Evolutionary conservation across 78 protist species (phyloP).

Genomic region (slime mould (Dictyostelium discoideum)): DNA sequence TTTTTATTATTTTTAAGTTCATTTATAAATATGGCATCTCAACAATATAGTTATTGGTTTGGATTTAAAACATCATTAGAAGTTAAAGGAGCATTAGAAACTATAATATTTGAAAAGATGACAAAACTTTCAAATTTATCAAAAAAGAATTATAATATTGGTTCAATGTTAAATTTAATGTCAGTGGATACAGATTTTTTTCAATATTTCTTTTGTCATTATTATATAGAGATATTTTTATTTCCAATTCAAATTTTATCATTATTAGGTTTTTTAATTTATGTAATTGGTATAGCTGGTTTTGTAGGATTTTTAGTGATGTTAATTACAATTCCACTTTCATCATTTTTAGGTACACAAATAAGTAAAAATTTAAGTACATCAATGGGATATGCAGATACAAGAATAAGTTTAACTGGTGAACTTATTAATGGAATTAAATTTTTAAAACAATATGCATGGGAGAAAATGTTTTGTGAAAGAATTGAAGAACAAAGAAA

Average conservation of each 20-base stretch:
- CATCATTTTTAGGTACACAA: background rate
- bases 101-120: conserved; percentile 37
- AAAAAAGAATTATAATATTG: background rate
- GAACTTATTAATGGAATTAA: conserved; percentile 43
- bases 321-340: conserved; percentile 23
- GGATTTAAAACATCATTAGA: conserved; percentile 27
- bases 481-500: background rate
- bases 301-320: conserved; percentile 39
- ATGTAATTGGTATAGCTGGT: conserved; percentile 26
- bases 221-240: conserved; percentile 30
- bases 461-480: conserved; percentile 47
- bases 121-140: conserved; percentile 1
- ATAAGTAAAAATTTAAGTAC: conserved; percentile 6
- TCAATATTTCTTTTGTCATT: conserved; percentile 29
- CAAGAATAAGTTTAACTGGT: conserved; percentile 5
- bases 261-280: conserved; percentile 17
- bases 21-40: background rate
- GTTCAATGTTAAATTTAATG: conserved; percentile 40
- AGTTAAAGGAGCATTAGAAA: conserved; percentile 19
- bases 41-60: conserved; percentile 32
- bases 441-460: conserved; percentile 55
- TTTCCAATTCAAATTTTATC: conserved; percentile 25
- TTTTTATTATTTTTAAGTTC: conserved; percentile 22
- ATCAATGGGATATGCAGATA: conserved; percentile 11
- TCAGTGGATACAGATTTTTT: conserved; percentile 32